Percentiles rank a stretch among this genome's conserved stretches.
These are phyloP conservation scores for Aspergillus diversus DNA, from an alignment of 495 filamentous ascomycete genomes.

Conservation along the genomic window DNA sequence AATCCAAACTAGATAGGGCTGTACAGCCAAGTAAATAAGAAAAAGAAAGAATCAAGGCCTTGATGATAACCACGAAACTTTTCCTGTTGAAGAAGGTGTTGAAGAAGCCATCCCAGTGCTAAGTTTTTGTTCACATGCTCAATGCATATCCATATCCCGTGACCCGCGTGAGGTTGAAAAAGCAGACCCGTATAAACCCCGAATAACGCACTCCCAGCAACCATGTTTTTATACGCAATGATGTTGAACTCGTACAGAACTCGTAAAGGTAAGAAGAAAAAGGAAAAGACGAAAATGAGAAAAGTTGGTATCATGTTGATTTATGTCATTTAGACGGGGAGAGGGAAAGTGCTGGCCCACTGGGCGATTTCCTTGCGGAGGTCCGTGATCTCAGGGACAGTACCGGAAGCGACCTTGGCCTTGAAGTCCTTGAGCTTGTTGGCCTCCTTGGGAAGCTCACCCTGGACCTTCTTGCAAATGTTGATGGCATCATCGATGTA, in stretches of 20 bases:
- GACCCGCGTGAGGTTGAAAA: constrained; percentile 55
- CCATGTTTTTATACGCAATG: constrained; percentile 31
- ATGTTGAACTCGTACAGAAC: constrained; percentile 35
- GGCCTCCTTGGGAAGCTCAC: constrained; percentile 84
- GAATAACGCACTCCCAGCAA: constrained; percentile 40
- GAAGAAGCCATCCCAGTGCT: constrained; percentile 42
- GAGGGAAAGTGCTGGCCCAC: constrained; percentile 91
- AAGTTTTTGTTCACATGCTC: constrained; percentile 42
- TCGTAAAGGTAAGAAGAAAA: constrained; percentile 13
- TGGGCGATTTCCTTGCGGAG: constrained; percentile 85
- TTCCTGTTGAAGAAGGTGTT: constrained; percentile 46
- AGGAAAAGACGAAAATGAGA: constrained; percentile 21
- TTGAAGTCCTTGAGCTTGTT: constrained; percentile 99
- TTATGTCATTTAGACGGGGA: constrained; percentile 66
- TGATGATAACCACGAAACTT: constrained; percentile 34
- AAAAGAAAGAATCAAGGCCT: constrained; percentile 6
- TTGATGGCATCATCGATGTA: constrained; percentile 88
- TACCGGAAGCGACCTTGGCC: constrained; percentile 78
- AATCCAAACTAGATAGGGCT: neutral
- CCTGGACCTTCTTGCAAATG: constrained; percentile 84
- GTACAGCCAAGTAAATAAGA: neutral
- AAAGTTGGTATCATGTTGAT: constrained; percentile 26
- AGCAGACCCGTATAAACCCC: constrained; percentile 52
- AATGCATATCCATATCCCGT: constrained; percentile 43
- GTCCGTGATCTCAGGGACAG: constrained; percentile 75